phyloP scores from a whole-genome alignment of 441 rosid genomes.

The Gossypium schwendimanii region DNA sequence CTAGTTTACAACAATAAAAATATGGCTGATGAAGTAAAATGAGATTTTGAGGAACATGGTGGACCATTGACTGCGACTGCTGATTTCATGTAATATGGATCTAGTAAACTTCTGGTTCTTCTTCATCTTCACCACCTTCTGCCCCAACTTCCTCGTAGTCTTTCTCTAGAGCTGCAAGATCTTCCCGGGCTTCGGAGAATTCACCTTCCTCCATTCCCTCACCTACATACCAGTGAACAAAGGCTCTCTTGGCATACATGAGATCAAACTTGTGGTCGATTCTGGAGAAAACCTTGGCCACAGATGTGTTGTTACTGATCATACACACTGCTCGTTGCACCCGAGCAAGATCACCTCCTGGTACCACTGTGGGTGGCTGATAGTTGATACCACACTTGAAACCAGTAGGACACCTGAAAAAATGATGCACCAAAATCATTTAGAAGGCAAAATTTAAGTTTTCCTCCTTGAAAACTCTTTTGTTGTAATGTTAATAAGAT shows the following conservation, averaged over 20 bases:
- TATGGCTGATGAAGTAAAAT: slow-evolving; percentile 7
- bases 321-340: slow-evolving; percentile 85
- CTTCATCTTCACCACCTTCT: slow-evolving; percentile 59
- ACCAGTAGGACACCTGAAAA: slow-evolving; percentile 76
- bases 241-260: slow-evolving; percentile 81
- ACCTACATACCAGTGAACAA: slow-evolving; percentile 90
- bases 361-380: slow-evolving; percentile 86
- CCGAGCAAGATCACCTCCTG: slow-evolving; percentile 70
- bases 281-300: slow-evolving; percentile 72
- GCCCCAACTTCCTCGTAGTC: slow-evolving; percentile 83
- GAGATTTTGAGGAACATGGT: neutral
- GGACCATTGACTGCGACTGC: slow-evolving; percentile 12
- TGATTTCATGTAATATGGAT: slow-evolving; percentile 12
- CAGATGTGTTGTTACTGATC: slow-evolving; percentile 88
- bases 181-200: slow-evolving; percentile 88
- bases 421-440: neutral
- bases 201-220: slow-evolving; percentile 96
- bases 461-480: neutral
- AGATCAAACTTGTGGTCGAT: slow-evolving; percentile 79
- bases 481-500: neutral
- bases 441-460: neutral
- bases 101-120: slow-evolving; percentile 49
- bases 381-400: slow-evolving; percentile 87
- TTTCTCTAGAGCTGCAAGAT: slow-evolving; percentile 82
- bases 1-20: slow-evolving; percentile 11